Evolutionary conservation across 2,329 filamentous ascomycete genomes (phyloP).

Genomic region (Phymatotrichopsis omnivora): DNA sequence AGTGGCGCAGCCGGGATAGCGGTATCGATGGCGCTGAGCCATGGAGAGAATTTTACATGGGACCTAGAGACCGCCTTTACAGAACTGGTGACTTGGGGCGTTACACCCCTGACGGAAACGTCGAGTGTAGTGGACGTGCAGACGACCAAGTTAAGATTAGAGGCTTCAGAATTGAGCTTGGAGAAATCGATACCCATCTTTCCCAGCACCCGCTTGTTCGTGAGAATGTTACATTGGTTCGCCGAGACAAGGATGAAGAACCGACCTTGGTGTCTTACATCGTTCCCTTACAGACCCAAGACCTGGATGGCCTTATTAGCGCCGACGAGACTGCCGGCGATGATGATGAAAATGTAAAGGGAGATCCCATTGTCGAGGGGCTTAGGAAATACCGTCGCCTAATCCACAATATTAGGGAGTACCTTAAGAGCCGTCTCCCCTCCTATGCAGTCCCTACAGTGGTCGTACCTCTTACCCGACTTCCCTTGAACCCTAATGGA

Average conservation of each 20-base stretch:
- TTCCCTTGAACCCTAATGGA: slow-evolving; percentile 76
- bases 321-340: slow-evolving; percentile 42
- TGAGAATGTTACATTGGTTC: slow-evolving; percentile 76
- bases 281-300: slow-evolving; percentile 47
- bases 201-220: slow-evolving; percentile 63
- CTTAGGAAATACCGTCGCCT: slow-evolving; percentile 53
- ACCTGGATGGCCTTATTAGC: slow-evolving; percentile 29
- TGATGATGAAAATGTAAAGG: slow-evolving; percentile 43
- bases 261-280: slow-evolving; percentile 80
- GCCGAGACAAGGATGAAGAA: slow-evolving; percentile 76
- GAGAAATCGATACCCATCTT: slow-evolving; percentile 81
- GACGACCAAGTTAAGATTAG: slow-evolving; percentile 94
- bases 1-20: slow-evolving; percentile 55
- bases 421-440: slow-evolving; percentile 62
- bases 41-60: slow-evolving; percentile 70
- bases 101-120: slow-evolving; percentile 59
- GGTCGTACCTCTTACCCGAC: slow-evolving; percentile 59
- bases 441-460: slow-evolving; percentile 65
- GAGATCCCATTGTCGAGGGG: slow-evolving; percentile 44
- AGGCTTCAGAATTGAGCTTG: slow-evolving; percentile 88
- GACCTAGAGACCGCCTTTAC: slow-evolving; percentile 77
- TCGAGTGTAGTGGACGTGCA: slow-evolving; percentile 67
- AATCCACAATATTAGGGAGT: slow-evolving; percentile 51
- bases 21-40: slow-evolving; percentile 49
- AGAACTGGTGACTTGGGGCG: slow-evolving; percentile 76